A percentile compares a stretch with the other conserved stretches of the same genome.
Conservation (phyloP, 176 grass and related monocot species). For the Aegilops speltoides region DNA sequence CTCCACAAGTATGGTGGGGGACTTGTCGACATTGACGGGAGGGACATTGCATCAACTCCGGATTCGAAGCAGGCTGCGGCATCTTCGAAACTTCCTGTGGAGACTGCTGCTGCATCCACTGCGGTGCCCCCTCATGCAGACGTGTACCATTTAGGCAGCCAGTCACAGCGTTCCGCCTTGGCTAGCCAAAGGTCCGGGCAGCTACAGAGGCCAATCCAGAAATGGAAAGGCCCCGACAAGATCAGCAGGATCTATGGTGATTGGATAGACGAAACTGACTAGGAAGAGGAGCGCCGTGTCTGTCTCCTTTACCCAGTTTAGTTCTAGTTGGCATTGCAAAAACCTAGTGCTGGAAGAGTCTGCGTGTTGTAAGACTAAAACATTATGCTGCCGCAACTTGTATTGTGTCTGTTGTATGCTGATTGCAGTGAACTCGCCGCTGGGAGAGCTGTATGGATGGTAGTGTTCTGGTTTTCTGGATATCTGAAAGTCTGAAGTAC, state of each 20-base stretch:
- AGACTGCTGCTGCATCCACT: conserved; percentile 37
- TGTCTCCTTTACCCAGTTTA: neutral
- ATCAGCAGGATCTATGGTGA: conserved; percentile 96
- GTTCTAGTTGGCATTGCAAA: conserved; percentile 29
- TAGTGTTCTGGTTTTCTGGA: neutral
- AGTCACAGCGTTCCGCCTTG: conserved; percentile 57
- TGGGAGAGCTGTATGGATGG: conserved; percentile 4
- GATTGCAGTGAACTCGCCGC: neutral
- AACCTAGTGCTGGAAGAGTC: conserved; percentile 2
- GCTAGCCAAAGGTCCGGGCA: conserved; percentile 63
- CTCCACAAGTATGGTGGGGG: conserved; percentile 93
- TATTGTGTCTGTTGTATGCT: conserved; percentile 27
- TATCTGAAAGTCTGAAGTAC: neutral
- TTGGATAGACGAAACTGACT: conserved; percentile 91
- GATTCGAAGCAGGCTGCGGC: conserved; percentile 66
- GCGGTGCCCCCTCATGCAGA: conserved; percentile 46
- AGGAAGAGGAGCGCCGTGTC: neutral
- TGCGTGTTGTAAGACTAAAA: neutral
- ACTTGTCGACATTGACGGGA: conserved; percentile 55
- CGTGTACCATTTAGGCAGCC: conserved; percentile 67
- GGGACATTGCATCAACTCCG: conserved; percentile 49
- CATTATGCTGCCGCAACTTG: neutral
- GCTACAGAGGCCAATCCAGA: conserved; percentile 75
- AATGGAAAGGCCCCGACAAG: conserved; percentile 96
- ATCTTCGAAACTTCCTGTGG: conserved; percentile 47